A percentile compares a stretch with the other conserved stretches of the same genome.
Evolutionary conservation across 2,329 filamentous ascomycete genomes (phyloP).

Genomic region (Paecilomyces niveus): DNA sequence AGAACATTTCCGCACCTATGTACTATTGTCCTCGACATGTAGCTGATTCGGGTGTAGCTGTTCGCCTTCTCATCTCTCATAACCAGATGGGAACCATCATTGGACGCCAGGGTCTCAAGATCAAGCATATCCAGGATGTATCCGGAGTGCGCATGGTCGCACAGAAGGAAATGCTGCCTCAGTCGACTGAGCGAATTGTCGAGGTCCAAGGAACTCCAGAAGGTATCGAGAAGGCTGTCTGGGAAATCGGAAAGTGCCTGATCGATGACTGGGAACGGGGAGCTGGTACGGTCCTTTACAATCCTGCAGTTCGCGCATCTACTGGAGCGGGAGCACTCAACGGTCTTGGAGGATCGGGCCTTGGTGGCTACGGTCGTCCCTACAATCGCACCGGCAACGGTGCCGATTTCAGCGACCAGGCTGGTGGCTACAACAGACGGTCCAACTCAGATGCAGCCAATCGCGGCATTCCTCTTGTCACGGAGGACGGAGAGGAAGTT

Average conservation of each 20-base stretch:
- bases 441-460: constrained; percentile 74
- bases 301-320: constrained; percentile 85
- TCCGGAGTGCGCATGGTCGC: constrained; percentile 98
- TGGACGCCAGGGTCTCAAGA: constrained; percentile 90
- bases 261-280: constrained; percentile 97
- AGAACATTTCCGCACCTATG: neutral
- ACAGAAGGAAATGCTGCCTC: constrained; percentile 98
- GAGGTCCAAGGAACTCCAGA: constrained; percentile 93
- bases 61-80: constrained; percentile 97
- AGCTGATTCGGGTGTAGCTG: constrained; percentile 50
- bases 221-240: constrained; percentile 89
- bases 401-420: constrained; percentile 88
- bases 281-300: constrained; percentile 94
- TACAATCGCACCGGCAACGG: constrained; percentile 93
- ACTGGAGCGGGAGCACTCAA: constrained; percentile 48
- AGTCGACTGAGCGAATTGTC: constrained; percentile 96
- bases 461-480: constrained; percentile 78
- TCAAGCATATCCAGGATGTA: constrained; percentile 97
- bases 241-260: constrained; percentile 98
- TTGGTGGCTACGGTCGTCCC: constrained; percentile 55
- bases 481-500: constrained; percentile 89
- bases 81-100: constrained; percentile 99
- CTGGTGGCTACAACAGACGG: constrained; percentile 65
- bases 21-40: neutral
- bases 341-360: constrained; percentile 43